Evolutionary conservation across 108 stramenopile genomes (phyloP), one percentile per base, ranked within the genome.

Genomic region (Cyclotella distinguenda): DNA sequence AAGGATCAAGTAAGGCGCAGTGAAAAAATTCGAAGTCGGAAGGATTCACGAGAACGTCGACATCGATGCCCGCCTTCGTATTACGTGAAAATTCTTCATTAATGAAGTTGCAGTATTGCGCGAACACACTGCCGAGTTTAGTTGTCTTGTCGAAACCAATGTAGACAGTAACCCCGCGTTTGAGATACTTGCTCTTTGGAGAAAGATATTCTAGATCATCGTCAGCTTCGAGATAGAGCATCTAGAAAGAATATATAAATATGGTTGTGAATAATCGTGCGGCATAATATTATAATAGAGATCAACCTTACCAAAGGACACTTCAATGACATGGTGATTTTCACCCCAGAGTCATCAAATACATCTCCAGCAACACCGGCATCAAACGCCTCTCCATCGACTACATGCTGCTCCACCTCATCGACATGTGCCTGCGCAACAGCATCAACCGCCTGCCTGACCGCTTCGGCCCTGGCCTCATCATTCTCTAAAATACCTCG

Each of bases 111-210:
- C 80, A 83, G 64, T 82, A 94, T 19, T 77, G 82, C 9, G 76
- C 43, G 49, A 94, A 86, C 6, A 90, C 87, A 3, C 73, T 70
- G 12, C 28, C 45, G 6, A 94, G 61, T 60, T 82, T 82, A 9
- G 86, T 84, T 31, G 64, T 83, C 53, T 90, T 94, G 40, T 84
- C 86, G 4, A 90, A 58, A 8, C 89, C 88, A 67, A 90, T 89
- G 35, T 63, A 85, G 2, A 94, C 87, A 9, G 53, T 69, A 38
- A 78, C 60, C 2, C 86, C 86, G 10, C 71, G 78, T 52, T 71
- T 66, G n/a, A 87, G 60, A 27, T 85, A 74, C 6, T 87, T 86
- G 43, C 88, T 89, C 38, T 79, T 50, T 0, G 84, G 84, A 21
- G 58, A 58, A 15, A 72, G 34, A n/a, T 63, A 60, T 8, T 77